A percentile compares a stretch with the other conserved stretches of the same genome.
These are phyloP conservation scores for Scolecobasidium constrictum DNA, from an alignment of 2,329 filamentous ascomycete species.

Conservation along the genomic window DNA sequence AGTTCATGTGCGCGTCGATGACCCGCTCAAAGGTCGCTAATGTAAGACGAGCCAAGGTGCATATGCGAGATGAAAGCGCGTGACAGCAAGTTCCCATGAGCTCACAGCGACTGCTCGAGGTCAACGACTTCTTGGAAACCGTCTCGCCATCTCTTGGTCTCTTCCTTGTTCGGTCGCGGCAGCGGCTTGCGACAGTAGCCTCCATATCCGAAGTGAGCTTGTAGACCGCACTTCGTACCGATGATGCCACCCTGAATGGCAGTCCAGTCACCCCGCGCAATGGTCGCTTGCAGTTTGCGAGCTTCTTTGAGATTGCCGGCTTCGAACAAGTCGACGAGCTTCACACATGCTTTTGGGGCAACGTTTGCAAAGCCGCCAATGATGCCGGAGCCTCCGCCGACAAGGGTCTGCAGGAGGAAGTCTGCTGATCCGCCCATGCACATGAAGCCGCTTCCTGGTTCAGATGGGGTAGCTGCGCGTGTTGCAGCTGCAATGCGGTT, in stretches of 20 bases:
- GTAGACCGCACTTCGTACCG: slow-evolving; percentile 55
- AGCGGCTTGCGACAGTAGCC: slow-evolving; percentile 48
- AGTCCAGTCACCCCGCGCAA: slow-evolving; percentile 58
- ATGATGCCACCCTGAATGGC: slow-evolving; percentile 59
- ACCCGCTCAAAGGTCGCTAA: too few relatives aligned
- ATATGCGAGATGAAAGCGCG: too few relatives aligned
- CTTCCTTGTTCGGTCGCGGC: slow-evolving; percentile 35
- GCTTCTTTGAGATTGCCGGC: slow-evolving; percentile 51
- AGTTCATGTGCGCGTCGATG: neutral
- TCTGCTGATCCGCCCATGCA: slow-evolving; percentile 64
- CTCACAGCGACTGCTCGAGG: slow-evolving; percentile 24
- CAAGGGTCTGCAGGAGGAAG: slow-evolving; percentile 59
- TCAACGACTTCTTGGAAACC: slow-evolving; percentile 34
- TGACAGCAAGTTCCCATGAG: too few relatives aligned
- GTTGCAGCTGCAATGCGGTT: slow-evolving; percentile 47
- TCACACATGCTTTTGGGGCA: slow-evolving; percentile 53
- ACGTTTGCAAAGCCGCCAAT: slow-evolving; percentile 65
- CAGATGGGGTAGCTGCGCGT: slow-evolving; percentile 22
- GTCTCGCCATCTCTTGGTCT: slow-evolving; percentile 28
- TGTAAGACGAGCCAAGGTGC: too few relatives aligned
- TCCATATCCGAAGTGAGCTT: slow-evolving; percentile 55
- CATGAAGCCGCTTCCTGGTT: slow-evolving; percentile 46
- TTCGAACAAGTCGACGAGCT: slow-evolving; percentile 49
- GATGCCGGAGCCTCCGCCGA: slow-evolving; percentile 60
- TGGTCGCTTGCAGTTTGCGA: slow-evolving; percentile 50